Evolutionary conservation across 257 asterid genomes (phyloP).

Genomic region (Linaria vulgaris): DNA sequence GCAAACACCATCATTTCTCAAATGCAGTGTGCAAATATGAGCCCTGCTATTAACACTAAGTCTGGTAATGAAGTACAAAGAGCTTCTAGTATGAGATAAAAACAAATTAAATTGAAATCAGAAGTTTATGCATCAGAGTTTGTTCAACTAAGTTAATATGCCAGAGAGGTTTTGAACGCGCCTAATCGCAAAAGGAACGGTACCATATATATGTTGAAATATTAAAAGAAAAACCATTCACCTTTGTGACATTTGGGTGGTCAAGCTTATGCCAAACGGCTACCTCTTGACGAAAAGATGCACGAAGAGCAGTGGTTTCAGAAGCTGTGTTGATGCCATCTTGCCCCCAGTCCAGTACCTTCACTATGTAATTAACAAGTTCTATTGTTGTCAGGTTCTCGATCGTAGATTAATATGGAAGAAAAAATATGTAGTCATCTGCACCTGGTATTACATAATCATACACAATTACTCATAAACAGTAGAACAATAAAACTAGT

Average conservation of each 20-base stretch:
- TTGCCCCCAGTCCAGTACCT: conserved; percentile 76
- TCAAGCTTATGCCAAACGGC: conserved; percentile 77
- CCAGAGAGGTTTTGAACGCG: too few relatives aligned
- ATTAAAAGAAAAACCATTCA: conserved; percentile 13
- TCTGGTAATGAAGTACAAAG: too few relatives aligned
- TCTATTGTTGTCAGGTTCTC: conserved; percentile 13
- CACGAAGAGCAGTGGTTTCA: conserved; percentile 52
- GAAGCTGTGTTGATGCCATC: conserved; percentile 60
- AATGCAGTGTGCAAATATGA: background rate
- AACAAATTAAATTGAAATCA: too few relatives aligned
- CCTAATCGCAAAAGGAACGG: background rate
- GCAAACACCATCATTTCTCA: background rate
- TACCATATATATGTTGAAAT: too few relatives aligned
- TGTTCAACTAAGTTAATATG: too few relatives aligned
- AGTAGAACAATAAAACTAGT: too few relatives aligned
- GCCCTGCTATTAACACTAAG: background rate
- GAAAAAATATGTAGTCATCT: too few relatives aligned
- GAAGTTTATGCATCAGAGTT: background rate
- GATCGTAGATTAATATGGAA: background rate
- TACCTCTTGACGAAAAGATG: conserved; percentile 59
- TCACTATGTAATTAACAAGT: conserved; percentile 41
- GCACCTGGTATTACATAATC: too few relatives aligned
- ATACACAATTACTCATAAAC: background rate
- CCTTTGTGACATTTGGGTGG: conserved; percentile 71
- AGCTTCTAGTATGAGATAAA: background rate